These are phyloP conservation scores for Globisporangium okanoganense DNA, from an alignment of 352 stramenopile genomes.

Conservation along the genomic window DNA sequence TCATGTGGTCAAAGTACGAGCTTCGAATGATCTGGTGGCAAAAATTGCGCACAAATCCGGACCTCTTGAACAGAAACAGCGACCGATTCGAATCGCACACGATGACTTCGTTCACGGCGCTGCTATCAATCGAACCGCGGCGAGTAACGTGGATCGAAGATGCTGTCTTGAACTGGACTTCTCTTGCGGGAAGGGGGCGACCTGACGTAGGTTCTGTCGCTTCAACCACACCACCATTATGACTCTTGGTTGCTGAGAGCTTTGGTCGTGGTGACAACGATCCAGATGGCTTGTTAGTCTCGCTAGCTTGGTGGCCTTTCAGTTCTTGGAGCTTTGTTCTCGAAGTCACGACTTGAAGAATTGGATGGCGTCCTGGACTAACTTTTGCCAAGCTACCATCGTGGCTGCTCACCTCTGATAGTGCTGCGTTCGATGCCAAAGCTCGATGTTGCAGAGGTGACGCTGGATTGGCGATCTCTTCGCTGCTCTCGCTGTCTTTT, in stretches of 20 bases:
- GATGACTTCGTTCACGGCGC: constrained; percentile 7
- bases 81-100: constrained; percentile 22
- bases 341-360: not conserved
- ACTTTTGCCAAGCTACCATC: not conserved
- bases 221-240: not conserved
- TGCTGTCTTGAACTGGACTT: not conserved
- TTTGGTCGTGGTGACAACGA: not conserved
- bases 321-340: not conserved
- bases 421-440: not conserved
- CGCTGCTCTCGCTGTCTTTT: not conserved
- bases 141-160: not conserved
- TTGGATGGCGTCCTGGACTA: not conserved
- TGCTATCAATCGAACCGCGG: not conserved
- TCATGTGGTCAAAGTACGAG: constrained; percentile 49
- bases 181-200: not conserved
- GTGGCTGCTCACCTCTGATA: not conserved
- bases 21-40: constrained; percentile 28
- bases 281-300: not conserved
- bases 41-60: constrained; percentile 14
- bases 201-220: not conserved
- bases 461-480: not conserved
- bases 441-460: not conserved
- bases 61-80: constrained; percentile 28
- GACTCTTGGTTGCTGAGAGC: not conserved
- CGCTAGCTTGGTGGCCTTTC: not conserved